Evolutionary conservation across 2,329 filamentous ascomycete species (phyloP).

Genomic region (Rhexocercosporidium sp.): DNA sequence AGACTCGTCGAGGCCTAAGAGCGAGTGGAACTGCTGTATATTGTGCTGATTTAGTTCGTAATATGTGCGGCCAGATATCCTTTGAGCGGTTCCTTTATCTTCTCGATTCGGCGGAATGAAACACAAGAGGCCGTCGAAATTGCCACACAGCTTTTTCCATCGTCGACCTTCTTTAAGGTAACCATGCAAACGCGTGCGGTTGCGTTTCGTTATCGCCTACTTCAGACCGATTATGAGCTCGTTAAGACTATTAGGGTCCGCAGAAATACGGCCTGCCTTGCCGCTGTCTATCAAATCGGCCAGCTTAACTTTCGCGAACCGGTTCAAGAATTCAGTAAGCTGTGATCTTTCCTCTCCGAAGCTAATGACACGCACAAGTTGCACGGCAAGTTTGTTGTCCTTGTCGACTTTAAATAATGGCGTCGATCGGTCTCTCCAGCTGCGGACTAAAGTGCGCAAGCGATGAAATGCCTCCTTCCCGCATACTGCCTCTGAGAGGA

Average conservation of each 20-base stretch:
- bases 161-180: too few species aligned
- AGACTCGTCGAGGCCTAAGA: not conserved
- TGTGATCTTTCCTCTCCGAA: slow-evolving; percentile 12
- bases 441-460: slow-evolving; percentile 14
- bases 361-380: slow-evolving; percentile 13
- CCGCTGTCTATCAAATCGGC: too few species aligned
- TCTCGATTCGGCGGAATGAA: too few species aligned
- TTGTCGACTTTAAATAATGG: slow-evolving; percentile 13
- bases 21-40: too few species aligned
- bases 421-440: slow-evolving; percentile 16
- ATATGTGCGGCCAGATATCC: too few species aligned
- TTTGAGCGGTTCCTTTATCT: too few species aligned
- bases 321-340: slow-evolving; percentile 16
- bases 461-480: slow-evolving; percentile 16
- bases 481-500: slow-evolving; percentile 11
- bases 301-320: too few species aligned
- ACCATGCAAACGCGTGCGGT: too few species aligned
- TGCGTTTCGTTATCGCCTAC: slow-evolving; percentile 6
- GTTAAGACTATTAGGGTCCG: slow-evolving; percentile 9
- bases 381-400: not conserved
- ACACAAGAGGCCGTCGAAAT: too few species aligned
- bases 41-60: too few species aligned
- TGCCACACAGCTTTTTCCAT: too few species aligned
- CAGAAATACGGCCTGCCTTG: not conserved
- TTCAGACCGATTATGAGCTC: slow-evolving; percentile 14